phyloP scores from a whole-genome alignment of 2,329 filamentous ascomycete genomes.

The Nemania diffusa region DNA sequence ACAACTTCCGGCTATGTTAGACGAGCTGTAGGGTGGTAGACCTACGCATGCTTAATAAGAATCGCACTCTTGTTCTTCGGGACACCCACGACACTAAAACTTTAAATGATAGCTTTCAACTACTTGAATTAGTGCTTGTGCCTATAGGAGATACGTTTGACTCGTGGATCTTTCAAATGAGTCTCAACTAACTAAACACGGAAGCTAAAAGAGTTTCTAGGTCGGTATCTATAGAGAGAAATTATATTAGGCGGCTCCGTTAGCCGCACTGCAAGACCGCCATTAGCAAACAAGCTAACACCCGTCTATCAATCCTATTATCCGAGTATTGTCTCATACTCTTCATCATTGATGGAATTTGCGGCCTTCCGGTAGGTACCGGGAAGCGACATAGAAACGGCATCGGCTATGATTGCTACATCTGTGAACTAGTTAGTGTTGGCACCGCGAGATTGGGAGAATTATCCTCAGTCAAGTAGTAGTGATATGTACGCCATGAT shows the following conservation, averaged over 20 bases:
- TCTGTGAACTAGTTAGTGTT: slow-evolving; percentile 24
- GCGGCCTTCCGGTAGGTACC: background rate
- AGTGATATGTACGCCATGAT: background rate
- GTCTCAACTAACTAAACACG: background rate
- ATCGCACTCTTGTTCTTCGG: no score
- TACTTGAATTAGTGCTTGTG: background rate
- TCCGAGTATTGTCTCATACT: background rate
- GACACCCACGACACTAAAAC: no score
- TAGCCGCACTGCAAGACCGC: background rate
- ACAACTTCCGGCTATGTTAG: no score
- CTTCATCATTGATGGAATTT: background rate
- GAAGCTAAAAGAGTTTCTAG: background rate
- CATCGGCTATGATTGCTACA: background rate
- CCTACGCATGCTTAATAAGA: no score
- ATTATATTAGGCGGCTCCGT: background rate
- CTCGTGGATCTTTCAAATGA: background rate
- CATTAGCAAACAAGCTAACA: background rate
- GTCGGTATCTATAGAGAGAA: background rate
- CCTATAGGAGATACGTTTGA: background rate
- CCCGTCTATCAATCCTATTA: background rate
- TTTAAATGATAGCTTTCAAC: no score
- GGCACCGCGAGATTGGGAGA: background rate
- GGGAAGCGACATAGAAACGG: background rate
- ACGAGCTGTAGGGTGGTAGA: no score
- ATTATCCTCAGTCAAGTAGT: slow-evolving; percentile 4